phyloP scores from a whole-genome alignment of 257 asterid genomes.

The Osmanthus fragrans region DNA sequence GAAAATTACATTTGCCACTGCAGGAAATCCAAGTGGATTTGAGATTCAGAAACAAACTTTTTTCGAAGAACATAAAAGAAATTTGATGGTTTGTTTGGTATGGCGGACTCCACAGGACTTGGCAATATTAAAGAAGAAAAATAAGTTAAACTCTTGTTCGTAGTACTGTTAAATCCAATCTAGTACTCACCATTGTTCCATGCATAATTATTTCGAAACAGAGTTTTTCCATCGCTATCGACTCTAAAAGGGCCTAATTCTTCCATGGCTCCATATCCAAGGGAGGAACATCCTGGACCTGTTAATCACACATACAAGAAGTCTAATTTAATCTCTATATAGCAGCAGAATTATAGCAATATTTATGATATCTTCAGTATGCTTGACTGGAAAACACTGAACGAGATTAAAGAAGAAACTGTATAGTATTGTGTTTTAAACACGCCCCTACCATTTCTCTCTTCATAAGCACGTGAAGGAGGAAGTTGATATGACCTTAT shows the following conservation, averaged over 20 bases:
- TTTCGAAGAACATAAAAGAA: neutral
- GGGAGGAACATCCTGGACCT: constrained; percentile 61
- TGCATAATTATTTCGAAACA: constrained; percentile 34
- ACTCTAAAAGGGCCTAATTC: constrained; percentile 52
- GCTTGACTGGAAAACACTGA: neutral
- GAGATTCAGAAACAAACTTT: neutral
- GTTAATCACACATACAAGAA: neutral
- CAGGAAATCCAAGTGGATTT: neutral
- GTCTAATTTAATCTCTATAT: neutral
- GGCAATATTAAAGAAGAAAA: neutral
- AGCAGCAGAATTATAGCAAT: neutral
- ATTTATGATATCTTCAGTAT: neutral
- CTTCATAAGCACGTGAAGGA: neutral
- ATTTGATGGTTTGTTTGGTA: neutral
- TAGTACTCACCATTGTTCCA: constrained; percentile 41
- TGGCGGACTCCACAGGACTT: neutral
- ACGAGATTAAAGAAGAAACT: too few relatives aligned
- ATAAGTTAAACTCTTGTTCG: neutral
- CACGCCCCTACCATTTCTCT: neutral
- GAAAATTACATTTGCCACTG: constrained; percentile 49
- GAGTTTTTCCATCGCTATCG: constrained; percentile 42
- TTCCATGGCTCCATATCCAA: constrained; percentile 47
- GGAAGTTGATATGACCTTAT: neutral
- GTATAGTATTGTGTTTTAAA: neutral
- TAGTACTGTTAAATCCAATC: too few relatives aligned